Base-by-base conservation (phyloP, 805 yeast species). In the Suhomyces tanzawaensis region DNA sequence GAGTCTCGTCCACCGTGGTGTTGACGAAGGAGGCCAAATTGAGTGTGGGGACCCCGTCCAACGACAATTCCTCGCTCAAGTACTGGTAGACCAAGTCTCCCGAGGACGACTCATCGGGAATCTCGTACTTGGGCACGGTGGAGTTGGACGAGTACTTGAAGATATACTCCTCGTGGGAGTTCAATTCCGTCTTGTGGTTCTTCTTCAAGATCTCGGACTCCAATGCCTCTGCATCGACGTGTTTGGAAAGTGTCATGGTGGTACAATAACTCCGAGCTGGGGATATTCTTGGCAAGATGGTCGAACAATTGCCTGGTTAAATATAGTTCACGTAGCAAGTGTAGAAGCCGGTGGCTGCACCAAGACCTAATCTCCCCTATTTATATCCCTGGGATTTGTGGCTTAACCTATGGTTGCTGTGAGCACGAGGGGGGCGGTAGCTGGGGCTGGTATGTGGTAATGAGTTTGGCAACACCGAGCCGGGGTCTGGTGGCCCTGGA, bases 11-110 rank as follows among this genome's bases (percentile, higher is more conserved):
- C 16, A 82, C 55, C 47, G 69, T 74, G 6, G 95, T 89, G 64
- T 85, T 86, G 46, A 89, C 97, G 57, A 89, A 89, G 21, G 91
- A 82, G 3, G 97, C 97, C 58, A 89, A 63, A 58, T 90, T 89
- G 58, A 89, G 70, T 15, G 80, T 77, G 17, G 96, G 93, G 49
- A 74, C 79, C 13, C 96, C 96, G 57, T 89, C 96, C 42, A 90
- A 71, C 11, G 80, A 68, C 61, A 90, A 68, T 47, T 85, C 95
- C 53, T 83, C 85, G 47, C 75, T 79, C 43, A 89, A 69, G 52
- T 83, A 62, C 28, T 78, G 71, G 54, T 79, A 82, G 7, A 87
- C 82, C 36, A 70, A 57, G 6, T 66, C 66, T 3, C 76, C 64
- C 7, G 68, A 60, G 35, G 79, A 61, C 1, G 91, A 86, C 11